These are phyloP conservation scores for Aspergillaceae sp. DNA, from an alignment of 2,329 filamentous ascomycete species.

Conservation along the genomic window DNA sequence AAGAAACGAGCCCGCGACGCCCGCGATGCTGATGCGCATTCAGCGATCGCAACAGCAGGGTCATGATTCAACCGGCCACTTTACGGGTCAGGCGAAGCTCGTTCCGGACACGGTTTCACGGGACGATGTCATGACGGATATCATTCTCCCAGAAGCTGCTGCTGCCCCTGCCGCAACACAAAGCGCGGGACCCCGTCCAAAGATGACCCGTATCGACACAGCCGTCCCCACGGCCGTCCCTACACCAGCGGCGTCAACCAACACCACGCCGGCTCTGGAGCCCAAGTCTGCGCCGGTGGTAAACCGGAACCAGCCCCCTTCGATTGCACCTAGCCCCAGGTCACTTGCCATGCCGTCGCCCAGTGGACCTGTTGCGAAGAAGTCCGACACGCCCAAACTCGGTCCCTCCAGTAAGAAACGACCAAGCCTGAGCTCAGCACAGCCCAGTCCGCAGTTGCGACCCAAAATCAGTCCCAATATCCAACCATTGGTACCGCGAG, in stretches of 20 bases:
- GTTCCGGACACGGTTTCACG: constrained; percentile 34
- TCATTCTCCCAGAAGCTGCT: constrained; percentile 66
- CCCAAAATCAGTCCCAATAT: constrained; percentile 92
- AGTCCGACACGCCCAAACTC: constrained; percentile 41
- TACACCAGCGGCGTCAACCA: constrained; percentile 55
- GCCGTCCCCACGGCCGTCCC: constrained; percentile 26
- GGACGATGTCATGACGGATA: constrained; percentile 54
- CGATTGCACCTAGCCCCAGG: constrained; percentile 45
- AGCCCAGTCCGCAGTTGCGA: constrained; percentile 76
- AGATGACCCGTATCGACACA: constrained; percentile 45
- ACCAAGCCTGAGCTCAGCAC: constrained; percentile 59
- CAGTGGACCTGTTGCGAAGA: constrained; percentile 33
- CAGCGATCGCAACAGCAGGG: constrained; percentile 38
- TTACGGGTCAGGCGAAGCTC: constrained; percentile 25
- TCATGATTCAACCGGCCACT: constrained; percentile 30
- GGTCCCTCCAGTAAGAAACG: constrained; percentile 56
- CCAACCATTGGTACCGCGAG: constrained; percentile 70
- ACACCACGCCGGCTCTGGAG: constrained; percentile 47
- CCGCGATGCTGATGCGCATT: constrained; percentile 78
- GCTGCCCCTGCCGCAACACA: constrained; percentile 30
- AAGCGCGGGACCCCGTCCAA: constrained; percentile 33
- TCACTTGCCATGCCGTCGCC: constrained; percentile 46
- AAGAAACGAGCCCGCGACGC: constrained; percentile 60
- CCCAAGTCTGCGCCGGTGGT: constrained; percentile 26
- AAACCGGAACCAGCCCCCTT: constrained; percentile 17